Base-by-base conservation (phyloP, 2,329 filamentous ascomycete genomes). In the Harringtonia lauricola region DNA sequence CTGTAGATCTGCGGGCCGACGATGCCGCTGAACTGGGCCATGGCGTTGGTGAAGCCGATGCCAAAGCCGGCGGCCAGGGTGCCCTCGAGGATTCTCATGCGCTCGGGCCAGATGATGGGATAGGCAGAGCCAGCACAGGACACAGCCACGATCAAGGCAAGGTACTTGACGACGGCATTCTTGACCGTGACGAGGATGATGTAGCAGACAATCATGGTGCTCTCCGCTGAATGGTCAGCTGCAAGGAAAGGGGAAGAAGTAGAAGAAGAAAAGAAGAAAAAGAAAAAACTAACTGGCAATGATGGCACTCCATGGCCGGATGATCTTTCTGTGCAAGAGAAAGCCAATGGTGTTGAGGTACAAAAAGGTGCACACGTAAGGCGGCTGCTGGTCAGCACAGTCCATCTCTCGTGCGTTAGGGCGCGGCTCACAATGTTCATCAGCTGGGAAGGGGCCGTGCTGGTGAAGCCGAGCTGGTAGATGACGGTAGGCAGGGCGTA, bases 21-120 rank as follows among this genome's bases (percentile, higher is more conserved):
- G 36, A 67, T 64, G 2, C 64, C 63, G 35, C 60, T 58, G 35
- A 65, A 65, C 48, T 67, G 63, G 3, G 63, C 64, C 57, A 62
- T 62, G 4, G 63, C 63, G 47, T 66, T 67, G 1, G 64, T 67
- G 19, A 59, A 54, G 2, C 64, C 64, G 39, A 66, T 66, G 0
- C 62, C 64, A 8, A 66, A 49, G 2, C 64, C 64, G 1, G 63
- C 57, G 1, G 62, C 60, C 3, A 63, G 57, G 1, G 64, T 65
- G 14, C 63, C 62, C 22, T 66, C 56, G 10, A 64, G 54, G 0
- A 56, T 63, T 19, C 64, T 57, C 42, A 66, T 66, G 1, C 64
- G 59, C 48, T 66, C 64, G 8, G 63, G 64, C 64, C 64, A 67
- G 49, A 66, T 66, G 34, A 66, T 60, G 0, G 64, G 63, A 45